Conservation (phyloP, 768 basidiomycete genomes). For the Phlebiopsis gigantea region DNA sequence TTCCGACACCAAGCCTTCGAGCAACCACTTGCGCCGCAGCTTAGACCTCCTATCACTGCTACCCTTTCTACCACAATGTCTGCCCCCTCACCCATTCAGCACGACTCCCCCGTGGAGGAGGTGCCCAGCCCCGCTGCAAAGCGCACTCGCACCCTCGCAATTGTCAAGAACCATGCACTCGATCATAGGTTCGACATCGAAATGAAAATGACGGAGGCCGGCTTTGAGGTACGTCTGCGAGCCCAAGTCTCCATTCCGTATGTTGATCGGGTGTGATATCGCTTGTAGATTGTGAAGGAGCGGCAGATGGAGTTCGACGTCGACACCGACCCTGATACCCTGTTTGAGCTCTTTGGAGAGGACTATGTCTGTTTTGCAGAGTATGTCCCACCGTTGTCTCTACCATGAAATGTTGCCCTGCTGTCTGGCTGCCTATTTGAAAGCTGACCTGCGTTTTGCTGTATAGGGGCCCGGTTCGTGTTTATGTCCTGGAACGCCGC, state of each 20-base stretch:
- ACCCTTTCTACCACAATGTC: not conserved
- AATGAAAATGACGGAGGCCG: slow-evolving; percentile 69
- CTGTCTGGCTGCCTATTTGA: too few species aligned
- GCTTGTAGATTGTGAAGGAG: slow-evolving; percentile 72
- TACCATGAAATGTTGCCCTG: not conserved
- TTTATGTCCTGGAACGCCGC: slow-evolving; percentile 81
- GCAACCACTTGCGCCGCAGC: not conserved
- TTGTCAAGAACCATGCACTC: slow-evolving; percentile 79
- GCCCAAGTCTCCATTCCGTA: slow-evolving; percentile 11
- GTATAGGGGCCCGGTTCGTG: slow-evolving; percentile 82
- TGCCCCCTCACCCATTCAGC: not conserved
- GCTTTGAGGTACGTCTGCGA: slow-evolving; percentile 65
- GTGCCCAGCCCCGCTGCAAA: not conserved
- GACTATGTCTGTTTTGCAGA: slow-evolving; percentile 70
- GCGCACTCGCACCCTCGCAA: slow-evolving; percentile 66
- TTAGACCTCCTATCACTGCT: not conserved
- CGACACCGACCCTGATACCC: slow-evolving; percentile 73
- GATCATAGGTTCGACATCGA: slow-evolving; percentile 76
- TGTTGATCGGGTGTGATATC: slow-evolving; percentile 5
- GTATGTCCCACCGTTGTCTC: slow-evolving; percentile 41
- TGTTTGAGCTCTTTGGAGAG: slow-evolving; percentile 76
- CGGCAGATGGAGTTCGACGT: slow-evolving; percentile 86
- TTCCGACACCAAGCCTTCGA: not conserved
- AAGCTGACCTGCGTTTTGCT: not conserved
- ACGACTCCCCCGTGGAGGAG: not conserved